Conservation (phyloP, 106 monocot genomes). For the Dendrobium huoshanense region DNA sequence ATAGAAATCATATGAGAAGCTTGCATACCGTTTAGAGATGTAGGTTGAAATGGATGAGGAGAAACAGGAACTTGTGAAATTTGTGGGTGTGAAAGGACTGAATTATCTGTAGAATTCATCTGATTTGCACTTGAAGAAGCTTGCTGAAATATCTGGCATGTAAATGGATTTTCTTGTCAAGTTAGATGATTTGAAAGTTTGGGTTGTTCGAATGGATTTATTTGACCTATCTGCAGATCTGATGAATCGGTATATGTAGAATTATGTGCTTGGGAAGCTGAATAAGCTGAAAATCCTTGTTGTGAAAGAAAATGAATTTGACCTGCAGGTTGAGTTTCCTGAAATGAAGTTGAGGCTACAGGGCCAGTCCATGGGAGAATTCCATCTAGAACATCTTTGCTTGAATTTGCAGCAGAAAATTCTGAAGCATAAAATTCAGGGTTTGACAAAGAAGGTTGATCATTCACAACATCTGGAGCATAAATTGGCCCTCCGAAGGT, state of each 20-base stretch:
- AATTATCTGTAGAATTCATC: neutral
- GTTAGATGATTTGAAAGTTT: neutral
- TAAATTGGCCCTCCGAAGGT: too few species aligned
- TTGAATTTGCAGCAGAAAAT: constrained; percentile 11
- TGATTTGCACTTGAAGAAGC: neutral
- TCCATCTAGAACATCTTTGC: constrained; percentile 20
- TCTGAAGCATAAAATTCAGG: constrained; percentile 12
- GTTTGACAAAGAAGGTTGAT: neutral
- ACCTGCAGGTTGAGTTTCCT: neutral
- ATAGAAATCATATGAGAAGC: neutral
- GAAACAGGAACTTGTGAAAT: neutral
- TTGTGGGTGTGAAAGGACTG: neutral
- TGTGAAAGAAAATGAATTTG: neutral
- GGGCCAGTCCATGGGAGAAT: constrained; percentile 10
- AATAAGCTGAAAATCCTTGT: neutral
- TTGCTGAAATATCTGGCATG: neutral
- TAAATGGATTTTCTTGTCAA: neutral
- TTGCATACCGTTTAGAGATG: too few species aligned
- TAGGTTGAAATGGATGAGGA: neutral
- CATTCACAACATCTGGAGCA: too few species aligned
- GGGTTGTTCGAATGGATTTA: neutral
- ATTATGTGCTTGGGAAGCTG: neutral
- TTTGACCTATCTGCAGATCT: neutral
- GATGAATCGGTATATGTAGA: neutral
- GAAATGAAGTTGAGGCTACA: neutral